phyloP scores from a whole-genome alignment of 257 asterid genomes.

The Handroanthus guayacan region DNA sequence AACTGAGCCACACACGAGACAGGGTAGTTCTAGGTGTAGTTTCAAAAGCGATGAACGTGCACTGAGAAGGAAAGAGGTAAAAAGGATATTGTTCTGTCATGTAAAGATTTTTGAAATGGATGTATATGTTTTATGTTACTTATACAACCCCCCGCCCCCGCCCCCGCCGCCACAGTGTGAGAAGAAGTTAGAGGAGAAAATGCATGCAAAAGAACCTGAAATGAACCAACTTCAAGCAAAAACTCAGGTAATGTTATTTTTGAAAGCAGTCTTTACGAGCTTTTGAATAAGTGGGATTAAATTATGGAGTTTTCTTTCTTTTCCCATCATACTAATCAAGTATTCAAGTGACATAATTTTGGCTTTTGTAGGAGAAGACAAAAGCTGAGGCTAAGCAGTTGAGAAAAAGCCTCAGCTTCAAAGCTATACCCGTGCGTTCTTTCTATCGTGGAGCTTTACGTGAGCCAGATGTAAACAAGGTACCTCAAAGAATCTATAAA shows the following conservation, averaged over 20 bases:
- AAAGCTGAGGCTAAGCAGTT: conserved; percentile 57
- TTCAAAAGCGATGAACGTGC: conserved; percentile 47
- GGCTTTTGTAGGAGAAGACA: conserved; percentile 49
- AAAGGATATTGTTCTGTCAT: conserved; percentile 2
- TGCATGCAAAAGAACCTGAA: conserved; percentile 56
- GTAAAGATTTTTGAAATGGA: background rate
- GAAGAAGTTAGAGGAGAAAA: conserved; percentile 52
- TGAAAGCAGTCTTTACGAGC: background rate
- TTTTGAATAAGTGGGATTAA: background rate
- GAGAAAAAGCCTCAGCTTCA: conserved; percentile 58
- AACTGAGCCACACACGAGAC: conserved; percentile 40
- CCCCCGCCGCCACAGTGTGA: conserved; percentile 34
- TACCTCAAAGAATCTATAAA: conserved; percentile 27
- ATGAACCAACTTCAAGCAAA: conserved; percentile 52
- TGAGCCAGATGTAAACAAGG: conserved; percentile 47
- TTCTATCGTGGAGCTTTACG: conserved; percentile 50
- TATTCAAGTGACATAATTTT: conserved; percentile 2
- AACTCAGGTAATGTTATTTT: conserved; percentile 51
- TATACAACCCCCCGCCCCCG: background rate
- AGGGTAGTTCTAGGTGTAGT: conserved; percentile 40
- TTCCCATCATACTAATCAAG: background rate
- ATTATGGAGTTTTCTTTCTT: no score
- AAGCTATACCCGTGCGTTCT: conserved; percentile 67
- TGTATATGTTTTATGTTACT: background rate
- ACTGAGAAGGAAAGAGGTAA: conserved; percentile 58